A percentile compares a stretch with the other conserved stretches of the same genome.
Conservation (phyloP, 1,284 basidiomycete species). For the Cyathus olla region DNA sequence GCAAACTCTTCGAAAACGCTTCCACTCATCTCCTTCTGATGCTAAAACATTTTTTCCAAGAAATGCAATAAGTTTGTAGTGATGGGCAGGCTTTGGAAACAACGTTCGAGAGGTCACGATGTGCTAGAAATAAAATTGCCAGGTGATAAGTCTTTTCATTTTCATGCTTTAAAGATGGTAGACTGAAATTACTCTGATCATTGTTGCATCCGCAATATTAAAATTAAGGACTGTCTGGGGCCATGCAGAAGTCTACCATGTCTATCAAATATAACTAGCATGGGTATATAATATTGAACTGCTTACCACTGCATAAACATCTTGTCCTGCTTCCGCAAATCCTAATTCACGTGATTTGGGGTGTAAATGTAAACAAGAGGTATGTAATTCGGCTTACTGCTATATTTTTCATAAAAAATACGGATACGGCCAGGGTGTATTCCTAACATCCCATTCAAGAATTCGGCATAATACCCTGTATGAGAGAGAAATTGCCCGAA, state of each 20-base stretch:
- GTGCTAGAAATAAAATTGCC: conserved; percentile 25
- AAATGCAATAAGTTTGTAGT: conserved; percentile 37
- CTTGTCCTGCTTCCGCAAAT: conserved; percentile 40
- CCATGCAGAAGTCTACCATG: conserved; percentile 32
- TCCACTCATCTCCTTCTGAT: conserved; percentile 72
- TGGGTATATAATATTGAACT: not conserved
- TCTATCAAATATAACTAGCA: not conserved
- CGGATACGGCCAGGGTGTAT: conserved; percentile 38
- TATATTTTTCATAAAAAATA: conserved; percentile 39
- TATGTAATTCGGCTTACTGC: conserved; percentile 25
- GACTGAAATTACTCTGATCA: conserved; percentile 40
- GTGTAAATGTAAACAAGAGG: no score
- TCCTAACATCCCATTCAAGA: conserved; percentile 35
- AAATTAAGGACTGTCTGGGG: conserved; percentile 29
- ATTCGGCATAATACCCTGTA: conserved; percentile 25
- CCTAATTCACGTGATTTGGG: conserved; percentile 18
- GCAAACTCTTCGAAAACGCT: conserved; percentile 63
- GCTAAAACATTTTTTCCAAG: conserved; percentile 68
- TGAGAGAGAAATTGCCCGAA: conserved; percentile 33
- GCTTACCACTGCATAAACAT: conserved; percentile 40
- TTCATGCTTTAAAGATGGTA: not conserved
- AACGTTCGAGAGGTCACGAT: conserved; percentile 45
- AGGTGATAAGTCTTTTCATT: not conserved
- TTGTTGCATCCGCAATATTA: conserved; percentile 43
- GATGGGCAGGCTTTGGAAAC: conserved; percentile 47